Percentiles rank a stretch among this genome's conserved stretches.
Conservation (phyloP, 2,329 filamentous ascomycete genomes). For the Cladosporium sp. region DNA sequence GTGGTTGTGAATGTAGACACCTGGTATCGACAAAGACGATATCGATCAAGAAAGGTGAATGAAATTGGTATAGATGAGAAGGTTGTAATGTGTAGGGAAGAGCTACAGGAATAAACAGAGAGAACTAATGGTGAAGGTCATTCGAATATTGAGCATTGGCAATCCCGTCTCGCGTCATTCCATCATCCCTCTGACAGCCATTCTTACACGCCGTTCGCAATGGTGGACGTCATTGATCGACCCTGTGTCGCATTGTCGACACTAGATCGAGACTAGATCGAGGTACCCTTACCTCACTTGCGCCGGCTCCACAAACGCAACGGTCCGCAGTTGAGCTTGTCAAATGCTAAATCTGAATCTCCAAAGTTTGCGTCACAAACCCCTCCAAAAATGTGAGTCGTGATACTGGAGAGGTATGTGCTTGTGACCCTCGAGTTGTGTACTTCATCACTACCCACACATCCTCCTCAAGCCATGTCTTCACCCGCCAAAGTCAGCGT, state of each 20-base stretch:
- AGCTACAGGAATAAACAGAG: background rate
- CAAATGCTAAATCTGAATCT: background rate
- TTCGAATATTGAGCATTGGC: background rate
- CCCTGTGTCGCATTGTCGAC: background rate
- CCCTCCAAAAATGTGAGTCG: constrained; percentile 1
- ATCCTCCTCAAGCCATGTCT: background rate
- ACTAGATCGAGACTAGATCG: background rate
- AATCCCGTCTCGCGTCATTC: background rate
- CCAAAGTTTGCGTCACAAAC: constrained; percentile 5
- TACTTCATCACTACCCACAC: background rate
- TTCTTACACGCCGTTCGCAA: background rate
- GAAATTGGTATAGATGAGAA: background rate
- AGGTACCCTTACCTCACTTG: background rate
- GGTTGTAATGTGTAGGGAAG: background rate
- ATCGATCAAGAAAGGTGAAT: background rate
- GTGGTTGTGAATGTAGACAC: background rate
- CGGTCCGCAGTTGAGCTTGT: background rate
- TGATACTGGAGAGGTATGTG: background rate
- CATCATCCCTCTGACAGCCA: background rate
- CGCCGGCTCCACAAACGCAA: background rate
- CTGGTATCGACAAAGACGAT: background rate
- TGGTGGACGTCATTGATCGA: constrained; percentile 4
- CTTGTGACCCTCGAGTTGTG: background rate
- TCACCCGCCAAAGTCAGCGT: constrained; percentile 33
- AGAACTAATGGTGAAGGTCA: background rate